Conservation (phyloP, 495 filamentous ascomycete species). For the Aspergillus bridgeri region DNA sequence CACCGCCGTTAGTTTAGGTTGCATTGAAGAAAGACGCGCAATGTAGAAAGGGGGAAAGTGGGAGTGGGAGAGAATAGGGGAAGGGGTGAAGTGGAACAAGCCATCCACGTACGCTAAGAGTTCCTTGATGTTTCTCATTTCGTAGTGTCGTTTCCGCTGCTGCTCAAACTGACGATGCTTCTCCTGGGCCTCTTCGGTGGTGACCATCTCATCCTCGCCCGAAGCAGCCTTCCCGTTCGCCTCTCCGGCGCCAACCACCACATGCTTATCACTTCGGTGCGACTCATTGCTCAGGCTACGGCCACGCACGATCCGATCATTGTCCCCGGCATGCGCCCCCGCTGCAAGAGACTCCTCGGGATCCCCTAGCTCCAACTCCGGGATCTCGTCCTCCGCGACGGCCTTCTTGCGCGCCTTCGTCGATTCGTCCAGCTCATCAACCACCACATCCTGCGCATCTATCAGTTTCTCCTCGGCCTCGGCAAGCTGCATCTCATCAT, state of each 20-base stretch:
- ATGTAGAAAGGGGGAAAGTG: background rate
- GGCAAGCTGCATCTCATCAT: conserved; percentile 58
- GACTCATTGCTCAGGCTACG: conserved; percentile 47
- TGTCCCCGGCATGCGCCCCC: conserved; percentile 14
- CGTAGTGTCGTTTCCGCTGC: conserved; percentile 92
- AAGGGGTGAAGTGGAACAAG: background rate
- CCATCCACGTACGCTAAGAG: conserved; percentile 65
- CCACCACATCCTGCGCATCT: conserved; percentile 55
- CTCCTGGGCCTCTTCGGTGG: conserved; percentile 74
- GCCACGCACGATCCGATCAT: conserved; percentile 44
- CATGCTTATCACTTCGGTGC: conserved; percentile 63
- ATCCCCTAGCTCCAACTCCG: conserved; percentile 90
- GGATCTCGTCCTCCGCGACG: conserved; percentile 72
- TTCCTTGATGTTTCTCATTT: conserved; percentile 93
- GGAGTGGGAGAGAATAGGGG: background rate
- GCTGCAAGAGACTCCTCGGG: conserved; percentile 63
- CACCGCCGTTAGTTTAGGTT: background rate
- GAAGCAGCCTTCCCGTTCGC: conserved; percentile 52
- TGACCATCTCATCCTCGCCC: conserved; percentile 53
- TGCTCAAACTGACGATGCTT: conserved; percentile 90
- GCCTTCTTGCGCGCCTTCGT: conserved; percentile 33
- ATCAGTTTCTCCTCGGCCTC: conserved; percentile 43
- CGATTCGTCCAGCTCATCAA: conserved; percentile 69
- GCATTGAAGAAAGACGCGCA: background rate
- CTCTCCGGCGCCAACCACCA: conserved; percentile 68